These are phyloP conservation scores for Arctium minus DNA, from an alignment of 129 eudicot genomes.

Conservation along the genomic window DNA sequence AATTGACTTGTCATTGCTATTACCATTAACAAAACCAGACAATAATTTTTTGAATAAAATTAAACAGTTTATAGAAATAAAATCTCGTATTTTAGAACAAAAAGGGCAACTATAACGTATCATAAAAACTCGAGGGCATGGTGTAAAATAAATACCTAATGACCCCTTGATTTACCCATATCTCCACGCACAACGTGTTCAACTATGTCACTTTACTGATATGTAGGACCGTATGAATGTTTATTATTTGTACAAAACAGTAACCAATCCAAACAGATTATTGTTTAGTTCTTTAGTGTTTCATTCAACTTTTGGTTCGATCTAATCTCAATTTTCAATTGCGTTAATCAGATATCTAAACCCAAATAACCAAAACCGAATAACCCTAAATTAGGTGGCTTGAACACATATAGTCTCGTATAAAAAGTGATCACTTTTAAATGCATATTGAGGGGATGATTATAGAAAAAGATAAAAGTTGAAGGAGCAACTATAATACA, in stretches of 20 bases:
- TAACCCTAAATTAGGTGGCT: background rate
- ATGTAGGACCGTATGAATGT: background rate
- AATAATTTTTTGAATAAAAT: too few species aligned
- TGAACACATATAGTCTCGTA: background rate
- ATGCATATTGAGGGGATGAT: background rate
- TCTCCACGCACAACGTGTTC: background rate
- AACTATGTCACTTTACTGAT: background rate
- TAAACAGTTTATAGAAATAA: background rate
- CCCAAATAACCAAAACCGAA: background rate
- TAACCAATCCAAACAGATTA: too few species aligned
- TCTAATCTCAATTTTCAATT: too few species aligned
- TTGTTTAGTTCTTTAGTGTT: background rate
- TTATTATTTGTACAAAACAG: too few species aligned
- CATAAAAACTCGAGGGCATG: background rate
- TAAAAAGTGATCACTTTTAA: background rate
- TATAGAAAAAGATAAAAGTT: background rate
- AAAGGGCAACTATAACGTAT: background rate
- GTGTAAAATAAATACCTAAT: background rate
- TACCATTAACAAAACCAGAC: background rate
- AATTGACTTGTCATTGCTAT: background rate
- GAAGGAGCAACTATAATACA: background rate
- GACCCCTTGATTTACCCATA: background rate
- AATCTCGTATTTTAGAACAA: background rate
- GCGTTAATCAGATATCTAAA: background rate
- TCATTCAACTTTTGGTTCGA: background rate